Percentiles rank a stretch among this genome's conserved stretches.
These are phyloP conservation scores for Penicillium sp. DNA, from an alignment of 2,329 filamentous ascomycete genomes.

Conservation along the genomic window DNA sequence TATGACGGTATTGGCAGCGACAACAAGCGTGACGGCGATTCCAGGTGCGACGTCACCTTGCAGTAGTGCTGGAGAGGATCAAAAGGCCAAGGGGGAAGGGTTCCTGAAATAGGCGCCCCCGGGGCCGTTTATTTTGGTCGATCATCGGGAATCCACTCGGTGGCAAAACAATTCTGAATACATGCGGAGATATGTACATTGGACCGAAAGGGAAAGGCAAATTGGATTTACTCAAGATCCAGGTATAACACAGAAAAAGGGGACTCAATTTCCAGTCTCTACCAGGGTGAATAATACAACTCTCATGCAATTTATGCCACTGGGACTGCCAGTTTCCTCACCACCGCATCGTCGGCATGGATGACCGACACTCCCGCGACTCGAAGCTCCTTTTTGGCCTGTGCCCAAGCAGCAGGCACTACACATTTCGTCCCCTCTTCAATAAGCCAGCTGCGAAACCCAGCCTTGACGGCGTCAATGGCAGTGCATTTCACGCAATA, in stretches of 20 bases:
- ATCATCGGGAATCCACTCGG: constrained; percentile 18
- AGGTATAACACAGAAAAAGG: background rate
- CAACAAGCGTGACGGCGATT: background rate
- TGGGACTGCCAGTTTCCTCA: constrained; percentile 49
- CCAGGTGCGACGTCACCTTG: constrained; percentile 12
- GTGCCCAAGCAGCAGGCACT: constrained; percentile 60
- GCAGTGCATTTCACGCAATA: constrained; percentile 87
- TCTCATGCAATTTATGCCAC: constrained; percentile 1
- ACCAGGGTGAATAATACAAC: background rate
- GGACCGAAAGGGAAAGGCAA: background rate
- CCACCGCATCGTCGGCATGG: constrained; percentile 52
- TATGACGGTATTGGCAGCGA: background rate
- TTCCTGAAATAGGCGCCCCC: constrained; percentile 2
- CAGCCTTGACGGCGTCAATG: constrained; percentile 71
- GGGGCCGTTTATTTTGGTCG: constrained; percentile 5
- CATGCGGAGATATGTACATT: background rate
- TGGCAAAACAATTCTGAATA: background rate
- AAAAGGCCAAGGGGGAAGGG: background rate
- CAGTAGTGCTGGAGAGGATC: constrained; percentile 4
- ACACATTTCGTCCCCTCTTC: constrained; percentile 78
- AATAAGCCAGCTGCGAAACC: constrained; percentile 75
- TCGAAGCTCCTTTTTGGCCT: constrained; percentile 56
- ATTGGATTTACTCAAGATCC: background rate
- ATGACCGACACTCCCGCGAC: constrained; percentile 65
- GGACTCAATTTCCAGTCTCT: background rate